A percentile compares a stretch with the other conserved stretches of the same genome.
phyloP scores from a whole-genome alignment of 305 asterid genomes.

The Rubia tinctorum region DNA sequence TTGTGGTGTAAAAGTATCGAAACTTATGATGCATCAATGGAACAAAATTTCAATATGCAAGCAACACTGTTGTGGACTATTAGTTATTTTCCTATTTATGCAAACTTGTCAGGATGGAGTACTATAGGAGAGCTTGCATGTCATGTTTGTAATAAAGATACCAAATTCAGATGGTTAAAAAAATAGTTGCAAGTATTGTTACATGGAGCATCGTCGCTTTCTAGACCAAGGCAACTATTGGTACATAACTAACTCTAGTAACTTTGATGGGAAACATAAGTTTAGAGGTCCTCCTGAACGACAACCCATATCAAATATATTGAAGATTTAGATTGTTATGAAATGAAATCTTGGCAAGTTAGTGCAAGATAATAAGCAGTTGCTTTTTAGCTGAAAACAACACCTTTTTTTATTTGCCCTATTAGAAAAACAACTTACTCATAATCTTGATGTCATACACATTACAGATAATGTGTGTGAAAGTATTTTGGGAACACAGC shows the following conservation, averaged over 20 bases:
- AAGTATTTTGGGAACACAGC: neutral
- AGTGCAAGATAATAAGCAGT: neutral
- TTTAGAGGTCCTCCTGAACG: neutral
- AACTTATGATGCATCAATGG: neutral
- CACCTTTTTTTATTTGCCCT: neutral
- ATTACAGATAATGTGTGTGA: neutral
- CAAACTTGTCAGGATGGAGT: conserved; percentile 1
- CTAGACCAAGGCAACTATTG: neutral
- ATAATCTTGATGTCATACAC: neutral
- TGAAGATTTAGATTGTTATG: neutral
- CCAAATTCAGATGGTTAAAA: neutral
- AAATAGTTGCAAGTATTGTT: neutral
- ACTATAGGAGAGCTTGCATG: neutral
- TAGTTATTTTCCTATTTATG: conserved; percentile 10
- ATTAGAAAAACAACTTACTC: neutral
- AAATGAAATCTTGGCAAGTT: neutral
- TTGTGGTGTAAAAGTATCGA: neutral
- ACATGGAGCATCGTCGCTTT: neutral
- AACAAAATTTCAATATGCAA: neutral
- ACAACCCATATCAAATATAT: neutral
- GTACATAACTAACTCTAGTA: neutral
- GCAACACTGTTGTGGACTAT: neutral
- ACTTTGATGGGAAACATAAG: neutral
- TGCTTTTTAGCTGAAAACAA: neutral
- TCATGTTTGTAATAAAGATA: neutral